phyloP scores from a whole-genome alignment of 2,329 filamentous ascomycete species.

The Emericellopsis cladophorae region DNA sequence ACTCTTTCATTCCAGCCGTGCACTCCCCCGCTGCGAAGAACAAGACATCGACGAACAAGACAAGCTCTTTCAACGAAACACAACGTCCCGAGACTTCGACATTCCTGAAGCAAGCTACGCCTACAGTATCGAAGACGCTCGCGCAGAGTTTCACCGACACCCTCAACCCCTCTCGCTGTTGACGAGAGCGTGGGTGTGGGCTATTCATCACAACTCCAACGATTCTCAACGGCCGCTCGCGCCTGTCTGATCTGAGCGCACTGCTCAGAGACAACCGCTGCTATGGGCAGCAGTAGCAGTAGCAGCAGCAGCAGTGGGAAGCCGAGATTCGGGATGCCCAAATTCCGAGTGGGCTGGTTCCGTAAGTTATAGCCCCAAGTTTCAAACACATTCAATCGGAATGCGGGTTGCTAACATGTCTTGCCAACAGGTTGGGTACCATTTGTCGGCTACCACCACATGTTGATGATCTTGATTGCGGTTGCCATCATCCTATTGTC shows the following conservation, averaged over 20 bases:
- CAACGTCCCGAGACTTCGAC: too few relatives aligned
- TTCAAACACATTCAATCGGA: constrained; percentile 4
- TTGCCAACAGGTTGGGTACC: constrained; percentile 43
- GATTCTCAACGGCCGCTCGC: too few relatives aligned
- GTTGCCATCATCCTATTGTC: constrained; percentile 89
- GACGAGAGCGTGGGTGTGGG: too few relatives aligned
- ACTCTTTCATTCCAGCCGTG: too few relatives aligned
- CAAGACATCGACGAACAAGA: too few relatives aligned
- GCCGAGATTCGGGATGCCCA: constrained; percentile 11
- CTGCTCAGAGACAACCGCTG: constrained; percentile 1
- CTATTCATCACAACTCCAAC: too few relatives aligned
- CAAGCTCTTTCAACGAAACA: too few relatives aligned
- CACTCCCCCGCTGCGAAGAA: too few relatives aligned
- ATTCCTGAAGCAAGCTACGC: too few relatives aligned
- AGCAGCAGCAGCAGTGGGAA: constrained; percentile 3
- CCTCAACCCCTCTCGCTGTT: too few relatives aligned
- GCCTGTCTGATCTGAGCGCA: not conserved
- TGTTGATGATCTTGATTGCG: constrained; percentile 95
- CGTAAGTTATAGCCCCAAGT: constrained; percentile 20
- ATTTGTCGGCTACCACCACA: constrained; percentile 66
- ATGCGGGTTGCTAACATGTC: constrained; percentile 11
- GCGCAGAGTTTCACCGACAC: too few relatives aligned
- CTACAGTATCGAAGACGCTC: too few relatives aligned
- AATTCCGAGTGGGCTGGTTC: constrained; percentile 35
- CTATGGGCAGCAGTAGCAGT: constrained; percentile 4